Percentiles rank a stretch among this genome's conserved stretches.
These are phyloP conservation scores for Lenwebbia sp. DNA, from an alignment of 345 rosid species.

Conservation along the genomic window DNA sequence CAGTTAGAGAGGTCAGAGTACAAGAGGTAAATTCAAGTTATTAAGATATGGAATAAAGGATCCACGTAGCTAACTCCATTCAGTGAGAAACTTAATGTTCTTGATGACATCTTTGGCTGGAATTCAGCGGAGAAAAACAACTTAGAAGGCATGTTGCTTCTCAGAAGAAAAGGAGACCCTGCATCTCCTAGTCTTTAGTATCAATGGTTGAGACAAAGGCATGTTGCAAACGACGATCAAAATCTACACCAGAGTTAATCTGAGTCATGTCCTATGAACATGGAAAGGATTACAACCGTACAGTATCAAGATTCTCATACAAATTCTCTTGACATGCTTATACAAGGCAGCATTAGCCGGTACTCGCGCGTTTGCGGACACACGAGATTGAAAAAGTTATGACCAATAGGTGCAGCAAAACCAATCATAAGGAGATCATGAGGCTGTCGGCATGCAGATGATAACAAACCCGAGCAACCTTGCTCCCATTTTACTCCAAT, in stretches of 20 bases:
- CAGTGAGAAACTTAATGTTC: neutral
- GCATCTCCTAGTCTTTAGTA: neutral
- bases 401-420: neutral
- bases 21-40: neutral
- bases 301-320: neutral
- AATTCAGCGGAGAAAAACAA: neutral
- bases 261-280: neutral
- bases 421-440: neutral
- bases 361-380: neutral
- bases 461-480: neutral
- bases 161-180: neutral
- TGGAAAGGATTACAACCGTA: neutral
- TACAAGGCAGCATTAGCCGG: neutral
- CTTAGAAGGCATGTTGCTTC: neutral
- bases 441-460: neutral
- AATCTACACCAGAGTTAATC: neutral
- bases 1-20: neutral
- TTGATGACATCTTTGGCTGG: neutral
- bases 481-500: neutral
- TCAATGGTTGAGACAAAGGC: neutral
- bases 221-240: neutral
- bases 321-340: neutral
- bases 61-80: neutral
- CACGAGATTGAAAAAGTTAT: neutral
- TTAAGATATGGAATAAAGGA: neutral